Base-by-base conservation (phyloP, 208 protist genomes). In the Novymonas esmeraldas region DNA sequence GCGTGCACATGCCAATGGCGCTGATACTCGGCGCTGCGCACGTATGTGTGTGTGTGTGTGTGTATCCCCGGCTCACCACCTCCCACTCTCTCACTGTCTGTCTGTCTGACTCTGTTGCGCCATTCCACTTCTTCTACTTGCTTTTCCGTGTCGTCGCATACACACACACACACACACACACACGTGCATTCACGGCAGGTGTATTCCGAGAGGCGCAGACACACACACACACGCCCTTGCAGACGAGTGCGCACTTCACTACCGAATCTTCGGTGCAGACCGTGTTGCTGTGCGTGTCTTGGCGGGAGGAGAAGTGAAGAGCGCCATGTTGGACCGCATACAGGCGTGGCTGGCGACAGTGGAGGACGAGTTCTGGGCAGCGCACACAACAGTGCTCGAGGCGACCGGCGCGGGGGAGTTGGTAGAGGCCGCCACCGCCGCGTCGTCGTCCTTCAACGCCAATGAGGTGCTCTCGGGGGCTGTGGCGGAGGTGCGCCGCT, bases 371-470 rank as follows among this genome's bases (percentile, higher is more conserved):
- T 64, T 81, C 16, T 68, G 54, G 56, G 36, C 42, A 26, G 78
- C 72, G 48, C 78, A 83, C 51, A 65, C 44, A 31, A 60, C 84
- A n/a, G 54, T 79, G 38, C 61, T 75, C 51, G 22, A 68, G 11
- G 54, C 64, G 0, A 74, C 55, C 7, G 62, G 66, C 39, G 39
- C 65, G 14, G 50, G 44, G 3, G 29, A 41, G 13, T 45, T 76
- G 1, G 1, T 65, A 1, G 50, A 67, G 2, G 13, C 46, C 18
- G 28, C 36, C 2, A 29, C 48, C 11, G 36, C 16, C 6, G 60
- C 52, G 6, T 51, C 64, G 2, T 31, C 45, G 1, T 14, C 57
- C 2, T 41, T 60, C 14, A 11, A 48, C 0, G 22, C n/a, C n/a
- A n/a, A n/a, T n/a, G n/a, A n/a, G n/a, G n/a, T n/a, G n/a, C n/a